A percentile compares a stretch with the other conserved stretches of the same genome.
phyloP scores from a whole-genome alignment of 805 yeast species.

The Jamesozyma rosinii region DNA sequence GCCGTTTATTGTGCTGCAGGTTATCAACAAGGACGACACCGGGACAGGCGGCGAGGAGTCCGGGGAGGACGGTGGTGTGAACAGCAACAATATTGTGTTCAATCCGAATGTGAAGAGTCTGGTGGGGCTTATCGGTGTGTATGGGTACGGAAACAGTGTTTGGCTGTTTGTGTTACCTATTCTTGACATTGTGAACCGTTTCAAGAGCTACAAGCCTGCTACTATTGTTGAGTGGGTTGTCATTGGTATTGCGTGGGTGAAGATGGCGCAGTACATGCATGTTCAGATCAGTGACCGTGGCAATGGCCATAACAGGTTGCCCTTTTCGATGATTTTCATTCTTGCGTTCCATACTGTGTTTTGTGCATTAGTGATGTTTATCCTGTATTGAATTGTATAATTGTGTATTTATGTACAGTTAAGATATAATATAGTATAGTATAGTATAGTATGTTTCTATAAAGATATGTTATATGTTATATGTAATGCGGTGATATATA shows the following conservation, averaged over 20 bases:
- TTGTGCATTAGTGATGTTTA: conserved; percentile 13
- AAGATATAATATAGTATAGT: too few relatives aligned
- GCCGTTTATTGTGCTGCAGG: conserved; percentile 46
- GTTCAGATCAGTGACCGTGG: conserved; percentile 3
- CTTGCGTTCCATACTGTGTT: conserved; percentile 15
- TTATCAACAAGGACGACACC: conserved; percentile 37
- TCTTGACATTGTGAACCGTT: conserved; percentile 8
- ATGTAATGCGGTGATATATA: too few relatives aligned
- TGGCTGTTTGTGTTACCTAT: conserved; percentile 76
- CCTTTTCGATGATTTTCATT: conserved; percentile 7
- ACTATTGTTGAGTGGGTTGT: conserved; percentile 5
- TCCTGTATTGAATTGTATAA: conserved; percentile 10
- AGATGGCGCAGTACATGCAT: conserved; percentile 6
- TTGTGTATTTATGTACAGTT: not conserved
- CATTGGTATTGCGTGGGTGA: conserved; percentile 5
- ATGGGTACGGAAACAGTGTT: conserved; percentile 73
- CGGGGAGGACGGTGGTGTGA: not conserved
- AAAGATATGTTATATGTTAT: too few relatives aligned
- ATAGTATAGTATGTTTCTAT: too few relatives aligned
- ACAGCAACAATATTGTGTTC: not conserved
- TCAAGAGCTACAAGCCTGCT: conserved; percentile 1
- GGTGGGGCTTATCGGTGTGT: conserved; percentile 53
- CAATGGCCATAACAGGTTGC: conserved; percentile 1
- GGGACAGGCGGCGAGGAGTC: conserved; percentile 28
- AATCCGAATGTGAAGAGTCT: conserved; percentile 3